Evolutionary conservation across 306 rosid species (phyloP).

Genomic region (Malus fusca): DNA sequence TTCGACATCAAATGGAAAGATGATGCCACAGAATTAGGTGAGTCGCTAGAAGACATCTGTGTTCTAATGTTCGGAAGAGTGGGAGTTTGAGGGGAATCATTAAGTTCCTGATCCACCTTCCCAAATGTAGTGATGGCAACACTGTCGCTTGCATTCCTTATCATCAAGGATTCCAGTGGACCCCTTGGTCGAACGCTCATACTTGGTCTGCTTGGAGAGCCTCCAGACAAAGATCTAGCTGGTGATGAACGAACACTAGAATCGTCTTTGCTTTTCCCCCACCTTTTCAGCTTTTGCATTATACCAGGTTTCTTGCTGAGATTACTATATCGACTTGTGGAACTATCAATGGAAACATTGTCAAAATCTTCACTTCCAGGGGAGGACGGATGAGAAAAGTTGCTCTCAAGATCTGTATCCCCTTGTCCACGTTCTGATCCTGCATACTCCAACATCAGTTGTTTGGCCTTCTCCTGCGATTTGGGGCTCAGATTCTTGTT

Average conservation of each 20-base stretch:
- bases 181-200: conserved; percentile 55
- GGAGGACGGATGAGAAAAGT: conserved; percentile 92
- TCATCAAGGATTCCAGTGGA: conserved; percentile 78
- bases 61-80: conserved; percentile 44
- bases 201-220: conserved; percentile 70
- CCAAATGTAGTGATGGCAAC: conserved; percentile 84
- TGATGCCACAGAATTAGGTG: conserved; percentile 57
- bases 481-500: conserved; percentile 76
- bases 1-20: conserved; percentile 97
- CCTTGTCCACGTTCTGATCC: conserved; percentile 95
- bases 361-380: conserved; percentile 99
- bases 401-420: conserved; percentile 91
- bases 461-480: conserved; percentile 86
- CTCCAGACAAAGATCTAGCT: conserved; percentile 53
- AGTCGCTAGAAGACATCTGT: conserved; percentile 42
- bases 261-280: conserved; percentile 80
- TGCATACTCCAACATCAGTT: conserved; percentile 82
- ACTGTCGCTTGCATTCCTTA: conserved; percentile 68
- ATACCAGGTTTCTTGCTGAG: conserved; percentile 71
- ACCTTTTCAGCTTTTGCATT: conserved; percentile 79
- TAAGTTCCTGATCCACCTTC: conserved; percentile 46
- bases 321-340: conserved; percentile 50
- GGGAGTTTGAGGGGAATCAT: conserved; percentile 58
- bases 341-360: conserved; percentile 82
- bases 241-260: conserved; percentile 61